These are phyloP conservation scores for Candida vartiovaarae DNA, from an alignment of 805 yeast species.

Conservation along the genomic window DNA sequence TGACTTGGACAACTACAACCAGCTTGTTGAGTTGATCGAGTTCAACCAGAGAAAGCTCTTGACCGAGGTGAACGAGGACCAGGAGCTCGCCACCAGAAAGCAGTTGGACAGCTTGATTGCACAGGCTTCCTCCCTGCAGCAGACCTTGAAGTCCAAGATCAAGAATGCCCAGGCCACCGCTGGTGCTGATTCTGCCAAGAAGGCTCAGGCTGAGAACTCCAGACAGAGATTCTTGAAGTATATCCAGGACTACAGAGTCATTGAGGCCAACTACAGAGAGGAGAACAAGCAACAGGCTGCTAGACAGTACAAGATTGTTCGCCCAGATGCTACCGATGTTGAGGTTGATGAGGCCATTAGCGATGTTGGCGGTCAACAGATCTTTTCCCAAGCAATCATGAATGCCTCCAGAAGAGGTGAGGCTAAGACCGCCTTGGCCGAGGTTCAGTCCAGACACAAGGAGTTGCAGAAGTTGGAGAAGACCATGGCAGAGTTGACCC, in stretches of 20 bases:
- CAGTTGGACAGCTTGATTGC: conserved; percentile 72
- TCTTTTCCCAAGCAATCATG: conserved; percentile 87
- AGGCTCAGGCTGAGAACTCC: conserved; percentile 84
- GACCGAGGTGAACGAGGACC: conserved; percentile 66
- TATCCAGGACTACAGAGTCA: conserved; percentile 79
- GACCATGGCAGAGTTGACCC: conserved; percentile 92
- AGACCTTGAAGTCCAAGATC: conserved; percentile 66
- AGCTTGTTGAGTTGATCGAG: conserved; percentile 61
- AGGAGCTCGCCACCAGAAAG: conserved; percentile 58
- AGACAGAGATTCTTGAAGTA: conserved; percentile 79
- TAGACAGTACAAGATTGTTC: conserved; percentile 86
- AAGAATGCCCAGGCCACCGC: conserved; percentile 69
- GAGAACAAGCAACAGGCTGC: conserved; percentile 82
- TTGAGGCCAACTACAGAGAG: conserved; percentile 82
- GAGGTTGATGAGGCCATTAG: conserved; percentile 83
- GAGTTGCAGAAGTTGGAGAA: conserved; percentile 92
- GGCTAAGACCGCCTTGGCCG: conserved; percentile 90
- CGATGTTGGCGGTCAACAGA: conserved; percentile 81
- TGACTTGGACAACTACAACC: conserved; percentile 63
- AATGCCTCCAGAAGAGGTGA: conserved; percentile 88
- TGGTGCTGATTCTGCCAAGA: conserved; percentile 68
- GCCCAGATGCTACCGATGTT: conserved; percentile 75
- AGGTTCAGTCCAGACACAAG: conserved; percentile 92
- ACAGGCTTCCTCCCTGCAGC: conserved; percentile 75
- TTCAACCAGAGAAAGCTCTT: conserved; percentile 62